These are phyloP conservation scores for Rhodotorula sphaerocarpa DNA, from an alignment of 768 basidiomycete genomes.

Conservation along the genomic window DNA sequence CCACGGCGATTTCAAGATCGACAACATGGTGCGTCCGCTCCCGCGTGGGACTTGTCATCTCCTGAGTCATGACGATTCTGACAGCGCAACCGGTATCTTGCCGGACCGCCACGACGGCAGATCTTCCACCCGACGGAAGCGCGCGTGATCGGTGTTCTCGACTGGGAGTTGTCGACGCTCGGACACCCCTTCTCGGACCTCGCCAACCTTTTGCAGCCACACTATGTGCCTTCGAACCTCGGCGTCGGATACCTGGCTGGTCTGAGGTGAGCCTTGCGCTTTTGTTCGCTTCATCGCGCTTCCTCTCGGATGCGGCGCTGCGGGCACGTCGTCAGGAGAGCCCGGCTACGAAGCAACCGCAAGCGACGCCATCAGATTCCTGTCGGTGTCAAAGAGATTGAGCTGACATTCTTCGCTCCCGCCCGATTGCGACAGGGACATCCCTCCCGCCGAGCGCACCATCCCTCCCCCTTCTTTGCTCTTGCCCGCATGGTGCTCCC, in stretches of 20 bases:
- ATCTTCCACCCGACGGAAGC: constrained; percentile 84
- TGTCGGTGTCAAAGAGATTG: no score
- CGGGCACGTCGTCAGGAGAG: no score
- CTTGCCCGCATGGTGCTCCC: constrained; percentile 30
- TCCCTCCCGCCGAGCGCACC: constrained; percentile 9
- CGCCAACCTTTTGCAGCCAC: constrained; percentile 79
- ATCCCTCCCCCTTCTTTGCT: constrained; percentile 32
- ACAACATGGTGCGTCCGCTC: constrained; percentile 72
- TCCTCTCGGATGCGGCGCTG: no score
- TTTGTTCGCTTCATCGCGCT: neutral
- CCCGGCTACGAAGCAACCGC: no score
- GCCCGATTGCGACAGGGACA: no score
- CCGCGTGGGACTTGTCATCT: no score
- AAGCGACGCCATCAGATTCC: no score
- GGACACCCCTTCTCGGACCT: constrained; percentile 65
- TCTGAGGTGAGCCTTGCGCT: constrained; percentile 14
- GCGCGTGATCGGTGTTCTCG: constrained; percentile 83
- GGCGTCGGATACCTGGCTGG: constrained; percentile 12
- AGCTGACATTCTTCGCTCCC: no score
- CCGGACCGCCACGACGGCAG: no score
- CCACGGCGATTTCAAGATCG: constrained; percentile 96
- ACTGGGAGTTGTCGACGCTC: constrained; percentile 95
- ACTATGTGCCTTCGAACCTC: constrained; percentile 47
- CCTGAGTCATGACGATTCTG: no score
- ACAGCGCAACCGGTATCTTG: neutral